Conservation (phyloP, 129 eudicot genomes). For the Deinandra increscens region DNA sequence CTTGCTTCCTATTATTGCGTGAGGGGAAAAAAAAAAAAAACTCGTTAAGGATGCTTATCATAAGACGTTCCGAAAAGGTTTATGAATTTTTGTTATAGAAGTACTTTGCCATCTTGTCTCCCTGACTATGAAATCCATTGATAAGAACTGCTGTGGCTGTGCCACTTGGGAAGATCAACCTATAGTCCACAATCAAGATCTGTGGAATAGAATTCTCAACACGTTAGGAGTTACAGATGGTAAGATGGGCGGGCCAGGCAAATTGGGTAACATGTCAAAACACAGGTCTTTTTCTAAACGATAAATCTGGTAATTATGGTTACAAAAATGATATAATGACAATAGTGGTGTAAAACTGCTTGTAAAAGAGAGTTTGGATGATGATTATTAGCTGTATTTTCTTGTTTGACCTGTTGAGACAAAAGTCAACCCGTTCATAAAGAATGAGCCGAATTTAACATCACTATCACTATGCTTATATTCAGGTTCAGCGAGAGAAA, state of each 20-base stretch:
- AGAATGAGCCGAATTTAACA: not conserved
- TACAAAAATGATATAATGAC: too few relatives aligned
- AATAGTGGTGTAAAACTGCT: not conserved
- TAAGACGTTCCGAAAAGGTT: not conserved
- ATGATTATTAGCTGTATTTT: not conserved
- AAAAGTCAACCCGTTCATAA: not conserved
- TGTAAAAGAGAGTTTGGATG: not conserved
- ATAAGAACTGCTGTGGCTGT: conserved; percentile 98
- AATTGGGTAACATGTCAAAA: not conserved
- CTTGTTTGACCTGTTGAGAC: not conserved
- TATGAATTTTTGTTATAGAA: conserved; percentile 15
- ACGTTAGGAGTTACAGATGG: not conserved
- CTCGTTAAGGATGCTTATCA: not conserved
- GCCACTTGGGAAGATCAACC: conserved; percentile 76
- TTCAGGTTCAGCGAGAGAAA: not conserved
- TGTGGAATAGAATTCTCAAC: conserved; percentile 32
- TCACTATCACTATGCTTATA: not conserved
- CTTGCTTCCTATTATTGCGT: conserved; percentile 61
- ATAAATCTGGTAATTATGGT: not conserved
- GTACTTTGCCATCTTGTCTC: conserved; percentile 66
- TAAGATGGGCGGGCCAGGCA: not conserved
- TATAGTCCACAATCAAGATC: conserved; percentile 81
- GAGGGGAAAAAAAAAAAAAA: not conserved
- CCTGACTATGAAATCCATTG: conserved; percentile 75
- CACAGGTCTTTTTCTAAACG: not conserved